Conservation (phyloP, 139 green algal species). For the Tetraselmis striata region DNA sequence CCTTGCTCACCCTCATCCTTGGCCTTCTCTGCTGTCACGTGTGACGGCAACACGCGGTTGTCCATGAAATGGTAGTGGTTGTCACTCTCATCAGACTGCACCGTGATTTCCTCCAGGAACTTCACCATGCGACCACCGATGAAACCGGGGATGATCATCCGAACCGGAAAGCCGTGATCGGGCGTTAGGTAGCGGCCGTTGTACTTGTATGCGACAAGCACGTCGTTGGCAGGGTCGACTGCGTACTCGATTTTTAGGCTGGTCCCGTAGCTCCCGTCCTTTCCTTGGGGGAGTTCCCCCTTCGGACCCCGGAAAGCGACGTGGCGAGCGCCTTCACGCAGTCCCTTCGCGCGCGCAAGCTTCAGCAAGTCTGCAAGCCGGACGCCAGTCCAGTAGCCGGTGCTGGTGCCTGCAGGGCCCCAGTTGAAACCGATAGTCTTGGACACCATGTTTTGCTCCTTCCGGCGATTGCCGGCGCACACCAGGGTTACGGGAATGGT, state of each 20-base stretch:
- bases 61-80: constrained; percentile 98
- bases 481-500: constrained; percentile 71
- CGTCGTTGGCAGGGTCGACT: constrained; percentile 64
- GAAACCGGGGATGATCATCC: constrained; percentile 79
- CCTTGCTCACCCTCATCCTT: constrained; percentile 69
- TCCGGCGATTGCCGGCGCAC: constrained; percentile 91
- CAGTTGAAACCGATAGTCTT: constrained; percentile 95
- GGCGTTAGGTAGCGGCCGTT: constrained; percentile 52
- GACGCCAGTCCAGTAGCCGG: constrained; percentile 86
- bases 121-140: constrained; percentile 88
- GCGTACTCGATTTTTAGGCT: constrained; percentile 47
- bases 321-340: constrained; percentile 34
- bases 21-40: constrained; percentile 45
- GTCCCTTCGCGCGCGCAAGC: constrained; percentile 38
- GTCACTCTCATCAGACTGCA: constrained; percentile 62
- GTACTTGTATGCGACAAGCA: constrained; percentile 74
- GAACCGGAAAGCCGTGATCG: constrained; percentile 70
- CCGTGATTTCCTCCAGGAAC: constrained; percentile 78
- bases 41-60: constrained; percentile 51
- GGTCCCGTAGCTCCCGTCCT: constrained; percentile 68
- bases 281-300: constrained; percentile 74
- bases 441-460: constrained; percentile 98
- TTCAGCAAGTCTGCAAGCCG: constrained; percentile 76
- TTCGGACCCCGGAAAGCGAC: constrained; percentile 71
- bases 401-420: constrained; percentile 53